Percentiles rank a stretch among this genome's conserved stretches.
These are phyloP conservation scores for Tephrocybe rancida DNA, from an alignment of 768 basidiomycete genomes.

Conservation along the genomic window DNA sequence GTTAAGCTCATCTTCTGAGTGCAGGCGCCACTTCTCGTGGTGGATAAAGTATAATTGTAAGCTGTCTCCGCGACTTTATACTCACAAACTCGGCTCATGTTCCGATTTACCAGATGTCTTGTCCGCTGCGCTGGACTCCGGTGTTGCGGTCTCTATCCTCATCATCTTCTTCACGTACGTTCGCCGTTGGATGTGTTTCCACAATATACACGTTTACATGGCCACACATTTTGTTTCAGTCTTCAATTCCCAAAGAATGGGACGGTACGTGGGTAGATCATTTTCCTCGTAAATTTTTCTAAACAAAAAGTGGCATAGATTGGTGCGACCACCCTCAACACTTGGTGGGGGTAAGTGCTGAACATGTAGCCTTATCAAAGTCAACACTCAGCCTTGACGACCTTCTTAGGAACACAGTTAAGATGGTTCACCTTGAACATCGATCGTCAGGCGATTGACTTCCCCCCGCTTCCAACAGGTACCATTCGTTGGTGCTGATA, in stretches of 20 bases:
- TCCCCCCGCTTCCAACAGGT: constrained; percentile 13
- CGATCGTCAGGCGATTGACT: neutral
- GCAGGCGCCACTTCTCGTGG: constrained; percentile 60
- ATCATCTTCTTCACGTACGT: constrained; percentile 63
- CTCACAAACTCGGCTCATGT: neutral
- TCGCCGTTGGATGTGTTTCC: too few species aligned
- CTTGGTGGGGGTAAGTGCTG: constrained; percentile 38
- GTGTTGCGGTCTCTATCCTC: constrained; percentile 62
- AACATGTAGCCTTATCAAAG: too few species aligned
- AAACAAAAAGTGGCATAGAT: too few species aligned
- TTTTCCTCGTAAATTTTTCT: too few species aligned
- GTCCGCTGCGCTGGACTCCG: constrained; percentile 71
- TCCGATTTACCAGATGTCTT: constrained; percentile 51
- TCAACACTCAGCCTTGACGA: neutral
- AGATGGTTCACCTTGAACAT: neutral
- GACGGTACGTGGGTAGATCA: constrained; percentile 22
- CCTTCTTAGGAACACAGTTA: constrained; percentile 23
- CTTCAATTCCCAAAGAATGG: constrained; percentile 43
- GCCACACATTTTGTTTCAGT: too few species aligned
- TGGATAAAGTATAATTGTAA: constrained; percentile 78
- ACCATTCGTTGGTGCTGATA: constrained; percentile 27
- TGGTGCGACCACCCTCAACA: constrained; percentile 26
- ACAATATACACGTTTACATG: too few species aligned
- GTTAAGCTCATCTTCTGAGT: neutral
- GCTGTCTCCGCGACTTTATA: too few species aligned